A percentile compares a stretch with the other conserved stretches of the same genome.
These are phyloP conservation scores for Durio zibethinus DNA, from an alignment of 345 rosid genomes.

Conservation along the genomic window DNA sequence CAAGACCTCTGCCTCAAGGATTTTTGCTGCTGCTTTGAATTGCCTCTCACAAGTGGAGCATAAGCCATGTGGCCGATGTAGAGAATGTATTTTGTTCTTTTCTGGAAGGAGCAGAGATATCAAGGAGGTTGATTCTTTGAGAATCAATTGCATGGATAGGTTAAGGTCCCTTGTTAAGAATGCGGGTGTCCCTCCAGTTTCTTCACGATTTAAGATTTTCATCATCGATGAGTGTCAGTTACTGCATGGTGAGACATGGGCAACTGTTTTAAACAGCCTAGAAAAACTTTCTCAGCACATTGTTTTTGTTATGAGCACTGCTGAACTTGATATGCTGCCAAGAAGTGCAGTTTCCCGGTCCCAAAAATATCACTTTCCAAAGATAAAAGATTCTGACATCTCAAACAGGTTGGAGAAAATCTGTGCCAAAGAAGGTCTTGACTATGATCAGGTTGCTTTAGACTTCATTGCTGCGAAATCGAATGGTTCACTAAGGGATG, in stretches of 20 bases:
- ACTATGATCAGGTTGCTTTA: constrained; percentile 67
- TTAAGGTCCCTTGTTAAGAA: constrained; percentile 61
- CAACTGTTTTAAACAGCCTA: constrained; percentile 55
- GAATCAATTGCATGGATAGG: constrained; percentile 54
- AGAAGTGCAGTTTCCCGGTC: constrained; percentile 67
- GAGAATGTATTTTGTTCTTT: constrained; percentile 64
- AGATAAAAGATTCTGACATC: constrained; percentile 61
- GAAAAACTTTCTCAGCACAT: constrained; percentile 63
- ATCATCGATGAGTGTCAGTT: constrained; percentile 88
- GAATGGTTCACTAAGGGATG: constrained; percentile 91
- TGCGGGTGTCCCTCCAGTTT: constrained; percentile 60
- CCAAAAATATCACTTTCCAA: constrained; percentile 79
- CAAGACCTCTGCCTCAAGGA: constrained; percentile 82
- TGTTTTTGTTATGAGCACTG: constrained; percentile 74
- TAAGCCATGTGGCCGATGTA: constrained; percentile 86
- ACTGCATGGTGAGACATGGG: constrained; percentile 74
- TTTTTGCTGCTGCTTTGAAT: constrained; percentile 90
- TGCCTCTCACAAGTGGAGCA: constrained; percentile 68
- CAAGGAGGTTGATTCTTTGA: constrained; percentile 70
- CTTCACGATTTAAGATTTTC: constrained; percentile 76
- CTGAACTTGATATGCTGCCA: constrained; percentile 81
- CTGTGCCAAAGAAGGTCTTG: constrained; percentile 68
- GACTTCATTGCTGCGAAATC: constrained; percentile 91
- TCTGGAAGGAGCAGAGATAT: constrained; percentile 69
- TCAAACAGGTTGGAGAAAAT: constrained; percentile 58